Conservation (phyloP, 129 eudicot species). For the Flaveria robusta region DNA sequence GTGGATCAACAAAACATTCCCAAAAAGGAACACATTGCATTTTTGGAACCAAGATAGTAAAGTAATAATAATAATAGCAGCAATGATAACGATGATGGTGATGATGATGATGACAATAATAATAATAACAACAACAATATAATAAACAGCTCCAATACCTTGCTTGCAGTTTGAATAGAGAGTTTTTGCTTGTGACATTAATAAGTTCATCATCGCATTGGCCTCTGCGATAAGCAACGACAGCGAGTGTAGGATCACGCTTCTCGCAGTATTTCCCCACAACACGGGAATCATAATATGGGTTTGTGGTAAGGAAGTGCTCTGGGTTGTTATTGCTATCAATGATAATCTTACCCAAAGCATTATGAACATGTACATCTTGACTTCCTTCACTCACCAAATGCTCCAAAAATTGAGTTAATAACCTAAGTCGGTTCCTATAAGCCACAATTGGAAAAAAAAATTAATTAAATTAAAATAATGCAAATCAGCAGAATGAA, state of each 20-base stretch:
- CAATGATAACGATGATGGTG: no score
- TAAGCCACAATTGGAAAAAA: slow-evolving; percentile 20
- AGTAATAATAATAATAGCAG: neutral
- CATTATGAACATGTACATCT: slow-evolving; percentile 97
- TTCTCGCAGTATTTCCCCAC: slow-evolving; percentile 99
- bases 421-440: slow-evolving; percentile 96
- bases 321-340: slow-evolving; percentile 98
- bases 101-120: no score
- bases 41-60: neutral
- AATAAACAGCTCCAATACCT: slow-evolving; percentile 48
- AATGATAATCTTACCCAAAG: slow-evolving; percentile 92
- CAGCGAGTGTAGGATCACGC: slow-evolving; percentile 99
- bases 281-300: slow-evolving; percentile 94
- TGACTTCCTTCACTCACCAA: slow-evolving; percentile 99
- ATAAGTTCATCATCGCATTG: slow-evolving; percentile 98
- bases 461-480: neutral
- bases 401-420: slow-evolving; percentile 97
- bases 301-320: slow-evolving; percentile 98
- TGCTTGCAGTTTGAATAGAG: slow-evolving; percentile 92
- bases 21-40: no score
- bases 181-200: slow-evolving; percentile 90
- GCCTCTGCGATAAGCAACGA: slow-evolving; percentile 98
- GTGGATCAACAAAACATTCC: neutral
- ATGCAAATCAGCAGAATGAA: neutral
- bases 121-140: no score